Evolutionary conservation across 805 yeast species (phyloP).

Genomic region (Sugiyamaella smithiae): DNA sequence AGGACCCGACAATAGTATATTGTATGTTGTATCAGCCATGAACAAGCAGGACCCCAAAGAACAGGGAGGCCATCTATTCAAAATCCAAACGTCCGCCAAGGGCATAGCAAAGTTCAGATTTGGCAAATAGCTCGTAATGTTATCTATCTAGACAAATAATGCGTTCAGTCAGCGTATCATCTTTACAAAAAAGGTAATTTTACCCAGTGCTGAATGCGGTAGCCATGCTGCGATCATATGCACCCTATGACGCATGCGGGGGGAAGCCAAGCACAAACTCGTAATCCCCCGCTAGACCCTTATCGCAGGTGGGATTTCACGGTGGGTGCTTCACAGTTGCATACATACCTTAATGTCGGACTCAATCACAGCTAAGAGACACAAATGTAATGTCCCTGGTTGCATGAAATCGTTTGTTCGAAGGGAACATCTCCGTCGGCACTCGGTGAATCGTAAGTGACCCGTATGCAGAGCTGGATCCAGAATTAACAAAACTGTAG

Average conservation of each 20-base stretch:
- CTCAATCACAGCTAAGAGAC: neutral
- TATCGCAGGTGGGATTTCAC: too few species aligned
- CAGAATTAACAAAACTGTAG: conserved; percentile 4
- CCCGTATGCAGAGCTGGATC: neutral
- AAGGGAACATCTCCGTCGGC: conserved; percentile 17
- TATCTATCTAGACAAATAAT: conserved; percentile 26
- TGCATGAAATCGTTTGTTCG: conserved; percentile 15
- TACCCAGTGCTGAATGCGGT: too few species aligned
- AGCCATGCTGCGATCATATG: too few species aligned
- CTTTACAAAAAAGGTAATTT: too few species aligned
- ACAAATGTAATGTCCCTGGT: conserved; percentile 7
- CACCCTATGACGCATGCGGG: too few species aligned
- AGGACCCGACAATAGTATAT: conserved; percentile 30
- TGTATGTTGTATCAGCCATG: conserved; percentile 32
- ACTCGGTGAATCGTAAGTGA: conserved; percentile 17
- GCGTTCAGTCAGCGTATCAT: too few species aligned
- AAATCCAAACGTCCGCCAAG: conserved; percentile 25
- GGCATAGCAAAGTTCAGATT: conserved; percentile 33
- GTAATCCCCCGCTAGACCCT: too few species aligned
- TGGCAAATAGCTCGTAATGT: too few species aligned
- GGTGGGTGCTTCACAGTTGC: too few species aligned
- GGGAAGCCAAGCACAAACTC: too few species aligned
- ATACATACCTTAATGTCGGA: neutral
- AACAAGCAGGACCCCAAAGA: conserved; percentile 22
- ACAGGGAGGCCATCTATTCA: conserved; percentile 36